Conservation (phyloP, 2,329 filamentous ascomycete genomes). For the Colletotrichum cuscutae region DNA sequence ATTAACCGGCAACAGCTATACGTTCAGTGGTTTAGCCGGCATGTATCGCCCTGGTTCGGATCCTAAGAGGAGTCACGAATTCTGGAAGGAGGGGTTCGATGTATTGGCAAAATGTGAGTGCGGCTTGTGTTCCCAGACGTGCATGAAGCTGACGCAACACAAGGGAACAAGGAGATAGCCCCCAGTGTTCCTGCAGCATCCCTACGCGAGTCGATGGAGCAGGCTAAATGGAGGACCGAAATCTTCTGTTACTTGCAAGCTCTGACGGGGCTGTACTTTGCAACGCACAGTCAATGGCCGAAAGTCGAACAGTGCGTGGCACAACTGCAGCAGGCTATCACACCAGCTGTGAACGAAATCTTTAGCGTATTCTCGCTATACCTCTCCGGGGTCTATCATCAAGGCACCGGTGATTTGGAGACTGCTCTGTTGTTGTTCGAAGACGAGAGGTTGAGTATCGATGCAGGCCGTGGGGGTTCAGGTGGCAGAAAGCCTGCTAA, state of each 20-base stretch:
- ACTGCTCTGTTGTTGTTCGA: constrained; percentile 75
- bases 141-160: background rate
- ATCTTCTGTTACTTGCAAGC: constrained; percentile 76
- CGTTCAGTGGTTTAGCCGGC: constrained; percentile 63
- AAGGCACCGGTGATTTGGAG: constrained; percentile 80
- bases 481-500: constrained; percentile 60
- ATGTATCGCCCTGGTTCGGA: constrained; percentile 49
- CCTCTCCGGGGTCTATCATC: constrained; percentile 78
- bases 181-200: constrained; percentile 58
- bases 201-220: constrained; percentile 66
- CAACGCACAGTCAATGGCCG: constrained; percentile 76
- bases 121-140: background rate
- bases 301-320: constrained; percentile 68
- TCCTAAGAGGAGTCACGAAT: constrained; percentile 42
- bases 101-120: constrained; percentile 59
- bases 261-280: constrained; percentile 76
- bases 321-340: constrained; percentile 54
- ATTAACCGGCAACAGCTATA: constrained; percentile 55
- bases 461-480: constrained; percentile 49
- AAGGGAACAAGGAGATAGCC: constrained; percentile 38
- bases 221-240: constrained; percentile 72
- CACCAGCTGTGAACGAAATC: constrained; percentile 32
- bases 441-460: constrained; percentile 67
- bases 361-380: constrained; percentile 72
- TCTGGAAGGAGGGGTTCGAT: constrained; percentile 55